Evolutionary conservation across 2,329 filamentous ascomycete species (phyloP), one percentile per base, ranked within the genome.

Genomic region (Aspergillus carbonarius): DNA sequence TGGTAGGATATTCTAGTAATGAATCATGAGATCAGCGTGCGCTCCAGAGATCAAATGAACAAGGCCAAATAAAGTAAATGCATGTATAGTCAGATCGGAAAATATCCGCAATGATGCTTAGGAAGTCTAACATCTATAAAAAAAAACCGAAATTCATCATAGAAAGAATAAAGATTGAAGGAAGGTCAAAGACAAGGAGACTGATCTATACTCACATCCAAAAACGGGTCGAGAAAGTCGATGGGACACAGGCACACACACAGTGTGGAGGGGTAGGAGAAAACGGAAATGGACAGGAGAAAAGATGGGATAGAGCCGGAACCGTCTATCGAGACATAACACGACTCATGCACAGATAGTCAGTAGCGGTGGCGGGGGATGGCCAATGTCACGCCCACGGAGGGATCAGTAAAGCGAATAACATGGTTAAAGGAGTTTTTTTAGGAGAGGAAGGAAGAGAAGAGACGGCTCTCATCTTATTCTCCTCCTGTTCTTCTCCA

Each of bases 71-170:
- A 40, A 39, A 32, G 44, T 55, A 23, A 50, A 60, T 60, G 59
- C 32, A 62, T 39, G 15, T 46, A 53, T 23, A 55, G 47, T 73
- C 72, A 74, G 71, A 59, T 64, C 61, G 72, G 70, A 68, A 67
- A 63, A 70, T 78, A 66, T 78, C 76, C 74, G 70, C 76, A 78
- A 76, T 56, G 63, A 71, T 67, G 68, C 63, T 72, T 79, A 74
- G 73, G 76, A 75, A 79, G 77, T 79, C 77, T 79, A 79, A 79
- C 77, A 79, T 79, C 77, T 78, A 76, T 73, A 71, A 74, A 74
- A 72, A 70, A 76, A 70, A 64, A 67, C 71, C 67, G 63, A 69
- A 71, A 66, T 68, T 79, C 77, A 78, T 78, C 74, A 73, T 73
- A 64, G 54, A 72, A 62, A 56, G 54, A 39, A 54, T 42, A 32